Evolutionary conservation across 768 basidiomycete species (phyloP).

Genomic region (Amanita subjunquillea): DNA sequence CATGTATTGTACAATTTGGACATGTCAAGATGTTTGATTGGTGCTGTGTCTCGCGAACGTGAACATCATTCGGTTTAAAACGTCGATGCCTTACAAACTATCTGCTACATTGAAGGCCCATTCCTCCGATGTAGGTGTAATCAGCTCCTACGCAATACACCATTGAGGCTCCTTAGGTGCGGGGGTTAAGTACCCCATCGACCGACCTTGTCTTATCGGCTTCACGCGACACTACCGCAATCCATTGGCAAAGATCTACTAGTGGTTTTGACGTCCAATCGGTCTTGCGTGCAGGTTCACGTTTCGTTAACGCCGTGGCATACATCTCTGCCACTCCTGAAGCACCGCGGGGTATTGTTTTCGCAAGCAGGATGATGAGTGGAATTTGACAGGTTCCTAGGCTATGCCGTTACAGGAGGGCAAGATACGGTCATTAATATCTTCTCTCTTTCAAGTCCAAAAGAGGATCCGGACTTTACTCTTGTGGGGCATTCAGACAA

Average conservation of each 20-base stretch:
- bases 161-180: constrained; percentile 48
- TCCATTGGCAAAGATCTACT: constrained; percentile 61
- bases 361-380: constrained; percentile 6
- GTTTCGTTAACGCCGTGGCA: constrained; percentile 75
- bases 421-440: constrained; percentile 85
- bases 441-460: constrained; percentile 48
- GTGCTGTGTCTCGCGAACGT: neutral
- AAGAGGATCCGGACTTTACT: constrained; percentile 69
- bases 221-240: constrained; percentile 86
- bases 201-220: constrained; percentile 77
- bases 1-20: neutral
- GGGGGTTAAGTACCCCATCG: constrained; percentile 68
- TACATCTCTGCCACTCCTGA: constrained; percentile 63
- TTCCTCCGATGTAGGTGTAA: constrained; percentile 57
- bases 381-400: constrained; percentile 28
- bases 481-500: constrained; percentile 87
- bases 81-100: constrained; percentile 60
- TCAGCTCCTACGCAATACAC: constrained; percentile 6
- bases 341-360: constrained; percentile 52
- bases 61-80: neutral
- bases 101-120: constrained; percentile 65
- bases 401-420: constrained; percentile 79
- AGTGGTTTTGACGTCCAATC: constrained; percentile 43
- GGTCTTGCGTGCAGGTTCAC: constrained; percentile 53
- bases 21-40: neutral